Conservation (phyloP, 176 grass and related monocot genomes). For the Cenchrus americanus region DNA sequence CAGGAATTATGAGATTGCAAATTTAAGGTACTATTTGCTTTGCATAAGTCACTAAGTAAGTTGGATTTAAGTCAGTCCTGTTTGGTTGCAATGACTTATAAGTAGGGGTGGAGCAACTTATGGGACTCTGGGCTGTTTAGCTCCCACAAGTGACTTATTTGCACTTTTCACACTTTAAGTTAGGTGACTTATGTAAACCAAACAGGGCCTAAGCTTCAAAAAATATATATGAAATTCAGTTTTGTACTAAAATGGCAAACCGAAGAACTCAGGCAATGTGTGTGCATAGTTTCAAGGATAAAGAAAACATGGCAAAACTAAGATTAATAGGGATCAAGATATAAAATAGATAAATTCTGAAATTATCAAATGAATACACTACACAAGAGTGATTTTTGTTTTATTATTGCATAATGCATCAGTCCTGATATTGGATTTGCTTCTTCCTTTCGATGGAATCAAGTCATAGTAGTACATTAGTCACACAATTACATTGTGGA, state of each 20-base stretch:
- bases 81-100: too few species aligned
- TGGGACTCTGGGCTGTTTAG: too few species aligned
- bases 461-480: background rate
- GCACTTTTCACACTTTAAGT: too few species aligned
- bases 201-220: too few species aligned
- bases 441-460: background rate
- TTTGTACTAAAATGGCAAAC: background rate
- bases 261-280: background rate
- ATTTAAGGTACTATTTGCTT: background rate
- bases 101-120: too few species aligned
- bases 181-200: too few species aligned
- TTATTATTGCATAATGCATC: background rate
- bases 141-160: too few species aligned
- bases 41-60: too few species aligned
- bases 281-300: background rate
- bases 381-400: background rate
- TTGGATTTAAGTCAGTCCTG: too few species aligned
- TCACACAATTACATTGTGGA: slow-evolving; percentile 16
- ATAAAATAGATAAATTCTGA: slow-evolving; percentile 3
- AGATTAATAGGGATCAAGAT: slow-evolving; percentile 6
- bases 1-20: background rate
- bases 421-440: background rate
- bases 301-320: background rate
- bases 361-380: slow-evolving; percentile 5
- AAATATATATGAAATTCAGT: background rate